phyloP scores from a whole-genome alignment of 257 asterid species.

The Primulina huaijiensis region DNA sequence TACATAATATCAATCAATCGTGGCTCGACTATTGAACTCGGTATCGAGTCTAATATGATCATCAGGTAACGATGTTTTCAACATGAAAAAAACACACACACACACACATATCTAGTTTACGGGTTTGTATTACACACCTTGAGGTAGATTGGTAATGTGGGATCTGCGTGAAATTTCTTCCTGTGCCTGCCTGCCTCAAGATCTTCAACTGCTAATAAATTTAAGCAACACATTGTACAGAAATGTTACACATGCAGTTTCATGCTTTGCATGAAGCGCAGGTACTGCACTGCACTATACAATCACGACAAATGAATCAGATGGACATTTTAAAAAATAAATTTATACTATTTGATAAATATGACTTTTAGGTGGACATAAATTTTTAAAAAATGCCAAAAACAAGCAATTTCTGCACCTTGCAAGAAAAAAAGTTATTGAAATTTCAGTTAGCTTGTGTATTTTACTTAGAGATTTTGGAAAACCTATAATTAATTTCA shows the following conservation, averaged over 20 bases:
- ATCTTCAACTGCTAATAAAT: constrained; percentile 63
- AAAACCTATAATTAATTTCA: no score
- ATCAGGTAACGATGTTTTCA: neutral
- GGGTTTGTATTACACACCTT: constrained; percentile 46
- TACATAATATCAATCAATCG: constrained; percentile 46
- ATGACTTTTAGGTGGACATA: no score
- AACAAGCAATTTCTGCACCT: no score
- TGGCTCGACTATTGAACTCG: constrained; percentile 17
- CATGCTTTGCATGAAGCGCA: neutral
- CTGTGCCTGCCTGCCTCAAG: constrained; percentile 71
- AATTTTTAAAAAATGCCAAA: no score
- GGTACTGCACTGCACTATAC: no score
- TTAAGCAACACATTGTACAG: neutral
- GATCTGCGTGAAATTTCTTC: constrained; percentile 74
- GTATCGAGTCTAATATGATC: constrained; percentile 13
- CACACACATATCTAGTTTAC: neutral
- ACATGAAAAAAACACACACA: neutral
- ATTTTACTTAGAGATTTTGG: no score
- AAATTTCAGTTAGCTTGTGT: no score
- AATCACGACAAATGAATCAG: no score
- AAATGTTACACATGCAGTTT: neutral
- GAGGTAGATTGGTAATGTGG: constrained; percentile 83
- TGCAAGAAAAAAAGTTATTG: no score
- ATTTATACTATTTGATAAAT: no score
- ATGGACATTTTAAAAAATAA: no score